Evolutionary conservation across 2,329 filamentous ascomycete genomes (phyloP), one percentile per base, ranked within the genome.

Genomic region (Aspergillus sp.): DNA sequence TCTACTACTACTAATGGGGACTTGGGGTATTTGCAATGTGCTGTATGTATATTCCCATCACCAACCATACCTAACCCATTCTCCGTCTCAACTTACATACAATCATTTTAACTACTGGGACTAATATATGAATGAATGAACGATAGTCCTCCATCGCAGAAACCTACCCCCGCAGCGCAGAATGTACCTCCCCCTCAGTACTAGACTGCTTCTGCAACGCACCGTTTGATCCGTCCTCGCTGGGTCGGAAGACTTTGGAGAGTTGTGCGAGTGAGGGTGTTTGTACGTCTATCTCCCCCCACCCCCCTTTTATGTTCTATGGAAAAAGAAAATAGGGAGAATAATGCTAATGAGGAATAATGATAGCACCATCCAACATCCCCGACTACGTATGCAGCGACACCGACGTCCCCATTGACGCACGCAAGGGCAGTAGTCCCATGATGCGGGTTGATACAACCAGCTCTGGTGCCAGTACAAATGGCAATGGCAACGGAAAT

Each of bases 181-280:
- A 45, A 7, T 65, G 63, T 45, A 36, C 55, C 5, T 63, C 60
- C 12, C 45, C 58, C 38, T 57, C 59, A 10, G 60, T 56, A 36
- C 58, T 65, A 4, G 56, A 65, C 48, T 65, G 63, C 28, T 65
- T 65, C 60, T 65, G 63, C 28, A 55, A 58, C 4, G 41, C 55
- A 7, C 48, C 55, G 10, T 52, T 48, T 6, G 43, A 53, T 13
- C 49, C 56, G 1, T 32, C 25, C n/a, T n/a, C 10, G 0, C 6
- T 49, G 36, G 48, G 32, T 12, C 41, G 41, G 15, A 49, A 41
- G 1, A 57, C 53, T 7, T 23, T 53, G 53, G 55, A 59, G 2
- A 21, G 23, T 7, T 65, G 58, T 41, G 52, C 21, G 4, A 23
- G 39, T 38, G 58, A 55, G 36, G 60, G 55, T 28, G 61, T 65